Percentiles rank a stretch among this genome's conserved stretches.
Evolutionary conservation across 2,329 filamentous ascomycete genomes (phyloP).

Genomic region (Penicillium janthinellum): DNA sequence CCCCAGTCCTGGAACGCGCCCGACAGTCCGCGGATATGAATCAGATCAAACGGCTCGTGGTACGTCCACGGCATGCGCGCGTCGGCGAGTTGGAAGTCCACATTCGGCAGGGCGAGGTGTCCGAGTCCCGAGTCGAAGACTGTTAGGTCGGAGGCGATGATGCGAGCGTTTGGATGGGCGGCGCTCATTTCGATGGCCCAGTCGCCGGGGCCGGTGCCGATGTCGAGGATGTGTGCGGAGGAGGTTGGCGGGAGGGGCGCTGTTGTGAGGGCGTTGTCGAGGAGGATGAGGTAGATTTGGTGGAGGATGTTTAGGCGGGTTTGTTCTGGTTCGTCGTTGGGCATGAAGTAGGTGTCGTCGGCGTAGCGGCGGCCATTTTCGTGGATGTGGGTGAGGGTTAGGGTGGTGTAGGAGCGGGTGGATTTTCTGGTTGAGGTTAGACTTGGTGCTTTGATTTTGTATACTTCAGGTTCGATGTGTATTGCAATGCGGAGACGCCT

Average conservation of each 20-base stretch:
- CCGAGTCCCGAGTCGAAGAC: conserved; percentile 46
- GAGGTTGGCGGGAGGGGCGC: conserved; percentile 31
- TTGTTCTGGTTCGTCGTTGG: conserved; percentile 67
- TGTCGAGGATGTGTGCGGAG: conserved; percentile 39
- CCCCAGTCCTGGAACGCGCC: conserved; percentile 53
- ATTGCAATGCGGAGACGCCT: too few relatives aligned
- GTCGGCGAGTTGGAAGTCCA: conserved; percentile 55
- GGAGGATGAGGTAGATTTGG: conserved; percentile 59
- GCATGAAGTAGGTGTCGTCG: conserved; percentile 65
- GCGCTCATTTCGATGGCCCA: conserved; percentile 53
- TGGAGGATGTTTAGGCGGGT: conserved; percentile 64
- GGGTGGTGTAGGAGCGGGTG: conserved; percentile 38
- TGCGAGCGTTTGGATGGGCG: conserved; percentile 47
- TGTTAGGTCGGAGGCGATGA: conserved; percentile 50
- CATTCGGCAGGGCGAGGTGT: conserved; percentile 39
- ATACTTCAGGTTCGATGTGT: not conserved
- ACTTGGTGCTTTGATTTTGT: not conserved
- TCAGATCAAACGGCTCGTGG: conserved; percentile 51
- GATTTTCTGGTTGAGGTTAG: conserved; percentile 31
- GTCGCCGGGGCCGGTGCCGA: conserved; percentile 54
- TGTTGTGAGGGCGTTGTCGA: conserved; percentile 38
- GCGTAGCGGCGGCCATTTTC: conserved; percentile 65
- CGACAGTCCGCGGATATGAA: conserved; percentile 52
- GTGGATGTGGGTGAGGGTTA: conserved; percentile 56
- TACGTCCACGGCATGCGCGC: conserved; percentile 53